Evolutionary conservation across 2,329 filamentous ascomycete genomes (phyloP).

Genomic region (Sporothrix mexicana): DNA sequence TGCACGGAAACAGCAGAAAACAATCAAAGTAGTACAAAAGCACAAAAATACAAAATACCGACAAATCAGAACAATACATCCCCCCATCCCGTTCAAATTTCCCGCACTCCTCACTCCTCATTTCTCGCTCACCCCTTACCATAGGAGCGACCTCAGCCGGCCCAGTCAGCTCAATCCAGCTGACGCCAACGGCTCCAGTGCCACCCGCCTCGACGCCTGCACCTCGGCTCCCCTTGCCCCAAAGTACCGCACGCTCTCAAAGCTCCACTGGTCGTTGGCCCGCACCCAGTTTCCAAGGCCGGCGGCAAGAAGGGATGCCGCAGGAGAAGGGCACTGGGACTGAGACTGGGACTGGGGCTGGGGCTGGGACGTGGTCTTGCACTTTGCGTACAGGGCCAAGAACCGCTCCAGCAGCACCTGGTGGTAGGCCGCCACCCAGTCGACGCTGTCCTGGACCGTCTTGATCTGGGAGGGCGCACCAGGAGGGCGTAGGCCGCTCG

Average conservation of each 20-base stretch:
- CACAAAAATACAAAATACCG: background rate
- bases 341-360: too few species aligned
- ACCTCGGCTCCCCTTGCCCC: conserved; percentile 28
- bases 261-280: conserved; percentile 41
- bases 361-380: too few species aligned
- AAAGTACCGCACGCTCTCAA: conserved; percentile 40
- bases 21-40: background rate
- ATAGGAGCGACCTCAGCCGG: background rate
- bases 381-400: conserved; percentile 31
- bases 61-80: background rate
- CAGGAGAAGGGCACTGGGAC: background rate
- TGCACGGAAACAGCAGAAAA: background rate
- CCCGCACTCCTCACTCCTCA: background rate
- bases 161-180: background rate
- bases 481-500: background rate
- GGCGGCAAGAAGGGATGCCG: conserved; percentile 35
- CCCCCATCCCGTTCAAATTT: background rate
- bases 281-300: conserved; percentile 40
- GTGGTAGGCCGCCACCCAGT: conserved; percentile 35
- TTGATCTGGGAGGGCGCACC: background rate
- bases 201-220: conserved; percentile 17
- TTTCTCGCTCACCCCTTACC: background rate
- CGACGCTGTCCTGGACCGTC: conserved; percentile 36
- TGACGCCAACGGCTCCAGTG: background rate
- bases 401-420: conserved; percentile 33